Evolutionary conservation across 768 basidiomycete species (phyloP).

Genomic region (Multifurca ochricompacta): DNA sequence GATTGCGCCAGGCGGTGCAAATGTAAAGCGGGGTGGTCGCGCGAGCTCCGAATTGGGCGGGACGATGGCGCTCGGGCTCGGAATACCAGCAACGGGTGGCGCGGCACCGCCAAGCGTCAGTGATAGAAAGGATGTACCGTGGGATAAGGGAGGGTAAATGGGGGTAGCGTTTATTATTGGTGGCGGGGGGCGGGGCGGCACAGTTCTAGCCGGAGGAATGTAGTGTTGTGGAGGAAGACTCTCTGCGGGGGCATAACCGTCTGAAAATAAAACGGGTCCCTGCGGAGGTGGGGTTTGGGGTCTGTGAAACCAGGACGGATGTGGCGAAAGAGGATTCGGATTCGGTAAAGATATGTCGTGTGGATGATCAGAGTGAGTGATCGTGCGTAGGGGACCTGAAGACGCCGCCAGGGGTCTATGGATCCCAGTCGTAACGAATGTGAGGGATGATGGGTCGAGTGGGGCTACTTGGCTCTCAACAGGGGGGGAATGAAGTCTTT

Average conservation of each 20-base stretch:
- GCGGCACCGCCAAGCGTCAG: neutral
- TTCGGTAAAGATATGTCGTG: neutral
- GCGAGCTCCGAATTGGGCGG: conserved; percentile 15
- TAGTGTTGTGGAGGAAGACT: conserved; percentile 12
- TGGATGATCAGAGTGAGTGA: neutral
- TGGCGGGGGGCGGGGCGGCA: no score
- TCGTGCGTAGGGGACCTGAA: neutral
- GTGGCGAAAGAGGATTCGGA: conserved; percentile 9
- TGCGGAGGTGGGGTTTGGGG: neutral
- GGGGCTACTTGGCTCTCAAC: neutral
- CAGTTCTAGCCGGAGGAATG: neutral
- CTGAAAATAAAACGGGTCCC: neutral
- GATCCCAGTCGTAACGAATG: neutral
- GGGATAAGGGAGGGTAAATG: neutral
- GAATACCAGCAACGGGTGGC: neutral
- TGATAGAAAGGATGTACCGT: neutral
- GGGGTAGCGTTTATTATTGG: conserved; percentile 5
- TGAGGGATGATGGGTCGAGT: neutral
- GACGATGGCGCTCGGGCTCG: neutral
- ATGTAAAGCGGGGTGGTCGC: conserved; percentile 9
- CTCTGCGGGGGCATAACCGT: conserved; percentile 6
- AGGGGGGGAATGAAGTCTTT: neutral
- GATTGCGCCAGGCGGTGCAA: conserved; percentile 4
- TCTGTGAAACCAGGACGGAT: neutral
- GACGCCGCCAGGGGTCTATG: neutral